These are phyloP conservation scores for Fraxinus albicans DNA, from an alignment of 305 asterid species.

Conservation along the genomic window DNA sequence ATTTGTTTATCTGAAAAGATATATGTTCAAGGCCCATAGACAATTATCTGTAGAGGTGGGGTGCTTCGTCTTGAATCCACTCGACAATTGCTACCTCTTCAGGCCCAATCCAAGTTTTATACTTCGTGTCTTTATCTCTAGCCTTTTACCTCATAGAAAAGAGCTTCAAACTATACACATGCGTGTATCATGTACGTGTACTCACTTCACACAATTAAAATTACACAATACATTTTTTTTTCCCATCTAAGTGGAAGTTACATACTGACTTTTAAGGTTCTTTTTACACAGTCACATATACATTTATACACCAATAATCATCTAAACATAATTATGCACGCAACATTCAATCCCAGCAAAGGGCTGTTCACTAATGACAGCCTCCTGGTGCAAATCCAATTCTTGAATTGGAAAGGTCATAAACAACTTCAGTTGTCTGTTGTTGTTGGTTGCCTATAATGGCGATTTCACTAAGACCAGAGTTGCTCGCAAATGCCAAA, in stretches of 20 bases:
- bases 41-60: too few relatives aligned
- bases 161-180: too few relatives aligned
- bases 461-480: conserved; percentile 20
- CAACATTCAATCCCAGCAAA: not conserved
- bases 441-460: conserved; percentile 61
- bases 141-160: too few relatives aligned
- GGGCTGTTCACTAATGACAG: conserved; percentile 32
- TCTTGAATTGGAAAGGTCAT: conserved; percentile 41
- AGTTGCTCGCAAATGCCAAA: conserved; percentile 45
- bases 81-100: too few relatives aligned
- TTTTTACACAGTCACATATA: not conserved
- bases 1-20: too few relatives aligned
- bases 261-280: not conserved
- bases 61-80: too few relatives aligned
- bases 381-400: conserved; percentile 57
- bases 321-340: not conserved
- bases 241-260: not conserved
- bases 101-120: too few relatives aligned
- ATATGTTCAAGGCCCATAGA: too few relatives aligned
- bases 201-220: too few relatives aligned
- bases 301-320: conserved; percentile 16
- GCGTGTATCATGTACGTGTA: too few relatives aligned
- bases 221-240: not conserved
- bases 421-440: conserved; percentile 43
- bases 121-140: too few relatives aligned